phyloP scores from a whole-genome alignment of 1,139 yeast genomes.

The Yamadazyma membranifaciens region DNA sequence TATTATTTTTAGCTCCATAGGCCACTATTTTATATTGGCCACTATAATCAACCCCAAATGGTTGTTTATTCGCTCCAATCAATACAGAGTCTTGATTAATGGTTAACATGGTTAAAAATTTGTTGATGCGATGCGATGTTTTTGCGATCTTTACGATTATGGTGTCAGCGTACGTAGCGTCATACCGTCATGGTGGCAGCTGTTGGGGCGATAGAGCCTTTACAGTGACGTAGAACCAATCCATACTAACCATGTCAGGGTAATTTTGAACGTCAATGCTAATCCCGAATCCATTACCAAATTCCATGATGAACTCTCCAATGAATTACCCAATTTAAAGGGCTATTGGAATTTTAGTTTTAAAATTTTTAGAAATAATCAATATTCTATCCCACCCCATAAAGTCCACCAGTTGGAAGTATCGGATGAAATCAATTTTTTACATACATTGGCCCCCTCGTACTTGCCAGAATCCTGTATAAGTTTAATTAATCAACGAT shows the following conservation, averaged over 20 bases:
- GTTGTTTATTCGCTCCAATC: constrained; percentile 77
- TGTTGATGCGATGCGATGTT: constrained; percentile 10
- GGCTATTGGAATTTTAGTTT: constrained; percentile 68
- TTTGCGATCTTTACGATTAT: constrained; percentile 4
- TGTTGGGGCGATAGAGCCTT: no score
- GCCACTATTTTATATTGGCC: constrained; percentile 48
- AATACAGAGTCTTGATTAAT: constrained; percentile 54
- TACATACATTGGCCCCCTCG: constrained; percentile 58
- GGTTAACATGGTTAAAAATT: constrained; percentile 4
- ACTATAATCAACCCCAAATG: constrained; percentile 62
- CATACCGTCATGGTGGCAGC: no score
- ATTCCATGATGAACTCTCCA: constrained; percentile 65
- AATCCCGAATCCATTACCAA: constrained; percentile 64
- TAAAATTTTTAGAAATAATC: constrained; percentile 64
- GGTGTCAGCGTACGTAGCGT: constrained; percentile 21
- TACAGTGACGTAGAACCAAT: no score
- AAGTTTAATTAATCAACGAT: constrained; percentile 50
- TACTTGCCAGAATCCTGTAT: constrained; percentile 52
- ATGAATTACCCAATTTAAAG: constrained; percentile 55
- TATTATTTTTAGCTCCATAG: constrained; percentile 70
- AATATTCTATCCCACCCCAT: constrained; percentile 45
- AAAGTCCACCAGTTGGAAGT: constrained; percentile 24
- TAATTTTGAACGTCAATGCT: constrained; percentile 53
- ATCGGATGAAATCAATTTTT: constrained; percentile 45
- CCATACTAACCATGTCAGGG: constrained; percentile 30